Evolutionary conservation across 495 filamentous ascomycete species (phyloP).

Genomic region (Penicillium flavigenum): DNA sequence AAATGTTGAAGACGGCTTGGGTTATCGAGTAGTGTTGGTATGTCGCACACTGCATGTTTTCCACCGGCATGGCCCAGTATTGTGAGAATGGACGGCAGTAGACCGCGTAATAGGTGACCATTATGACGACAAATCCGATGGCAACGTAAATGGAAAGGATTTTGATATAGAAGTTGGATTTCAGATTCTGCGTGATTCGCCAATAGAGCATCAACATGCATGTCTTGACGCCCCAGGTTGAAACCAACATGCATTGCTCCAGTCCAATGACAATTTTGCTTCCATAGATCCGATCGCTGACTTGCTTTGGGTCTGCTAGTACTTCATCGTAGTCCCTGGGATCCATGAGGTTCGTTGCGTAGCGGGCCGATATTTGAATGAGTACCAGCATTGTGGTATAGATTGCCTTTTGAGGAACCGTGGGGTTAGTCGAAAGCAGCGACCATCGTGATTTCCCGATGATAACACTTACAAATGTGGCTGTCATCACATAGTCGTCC

Average conservation of each 20-base stretch:
- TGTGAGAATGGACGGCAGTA: conserved; percentile 62
- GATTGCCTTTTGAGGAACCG: conserved; percentile 36
- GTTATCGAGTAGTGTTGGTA: conserved; percentile 58
- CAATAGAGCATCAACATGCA: conserved; percentile 54
- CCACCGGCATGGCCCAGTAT: conserved; percentile 57
- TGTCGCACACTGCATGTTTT: conserved; percentile 38
- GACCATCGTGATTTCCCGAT: not conserved
- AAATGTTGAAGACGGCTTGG: conserved; percentile 65
- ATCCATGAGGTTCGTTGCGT: conserved; percentile 59
- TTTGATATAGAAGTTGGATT: conserved; percentile 49
- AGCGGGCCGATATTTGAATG: conserved; percentile 57
- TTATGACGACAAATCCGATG: conserved; percentile 57
- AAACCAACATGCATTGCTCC: conserved; percentile 53
- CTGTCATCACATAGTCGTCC: conserved; percentile 59
- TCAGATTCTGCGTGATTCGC: conserved; percentile 42
- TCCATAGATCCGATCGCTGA: conserved; percentile 45
- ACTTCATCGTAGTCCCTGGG: conserved; percentile 50
- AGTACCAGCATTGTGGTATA: conserved; percentile 55
- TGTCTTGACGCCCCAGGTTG: conserved; percentile 50
- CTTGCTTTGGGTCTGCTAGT: conserved; percentile 42
- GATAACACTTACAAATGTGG: conserved; percentile 48
- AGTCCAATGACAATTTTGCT: conserved; percentile 54
- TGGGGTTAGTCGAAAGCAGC: not conserved
- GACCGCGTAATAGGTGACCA: conserved; percentile 61
- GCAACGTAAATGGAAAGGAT: conserved; percentile 54